These are phyloP conservation scores for Leishmania tarentolae DNA, from an alignment of 208 protist genomes.

Conservation along the genomic window DNA sequence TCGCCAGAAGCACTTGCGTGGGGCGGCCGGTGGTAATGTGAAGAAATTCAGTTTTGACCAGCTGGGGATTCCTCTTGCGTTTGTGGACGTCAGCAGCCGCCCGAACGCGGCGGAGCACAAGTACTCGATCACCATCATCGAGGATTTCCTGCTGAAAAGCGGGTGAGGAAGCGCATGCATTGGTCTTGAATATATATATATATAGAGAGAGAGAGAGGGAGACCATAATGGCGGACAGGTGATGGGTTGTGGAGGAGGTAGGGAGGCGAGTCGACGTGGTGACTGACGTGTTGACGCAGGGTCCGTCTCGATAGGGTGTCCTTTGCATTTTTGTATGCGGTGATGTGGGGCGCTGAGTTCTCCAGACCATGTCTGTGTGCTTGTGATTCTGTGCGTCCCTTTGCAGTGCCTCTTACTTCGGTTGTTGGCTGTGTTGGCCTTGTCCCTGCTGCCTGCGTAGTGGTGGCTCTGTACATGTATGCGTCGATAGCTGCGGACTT, in stretches of 20 bases:
- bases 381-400: neutral
- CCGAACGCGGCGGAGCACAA: constrained; percentile 36
- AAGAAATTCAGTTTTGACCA: constrained; percentile 63
- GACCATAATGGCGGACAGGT: neutral
- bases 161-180: neutral
- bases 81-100: constrained; percentile 73
- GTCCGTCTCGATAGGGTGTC: neutral
- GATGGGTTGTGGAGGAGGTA: neutral
- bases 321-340: neutral
- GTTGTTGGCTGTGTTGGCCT: neutral
- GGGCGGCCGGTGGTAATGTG: neutral
- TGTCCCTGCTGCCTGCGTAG: neutral
- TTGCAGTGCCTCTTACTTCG: neutral
- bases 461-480: neutral
- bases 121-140: constrained; percentile 48
- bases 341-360: neutral
- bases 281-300: neutral
- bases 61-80: constrained; percentile 45
- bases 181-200: neutral
- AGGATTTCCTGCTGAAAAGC: constrained; percentile 42
- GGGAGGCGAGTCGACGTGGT: neutral
- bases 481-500: no score
- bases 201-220: neutral
- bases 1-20: neutral
- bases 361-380: neutral